Evolutionary conservation across 2,329 filamentous ascomycete species (phyloP).

Genomic region (Colletotrichum sublineola): DNA sequence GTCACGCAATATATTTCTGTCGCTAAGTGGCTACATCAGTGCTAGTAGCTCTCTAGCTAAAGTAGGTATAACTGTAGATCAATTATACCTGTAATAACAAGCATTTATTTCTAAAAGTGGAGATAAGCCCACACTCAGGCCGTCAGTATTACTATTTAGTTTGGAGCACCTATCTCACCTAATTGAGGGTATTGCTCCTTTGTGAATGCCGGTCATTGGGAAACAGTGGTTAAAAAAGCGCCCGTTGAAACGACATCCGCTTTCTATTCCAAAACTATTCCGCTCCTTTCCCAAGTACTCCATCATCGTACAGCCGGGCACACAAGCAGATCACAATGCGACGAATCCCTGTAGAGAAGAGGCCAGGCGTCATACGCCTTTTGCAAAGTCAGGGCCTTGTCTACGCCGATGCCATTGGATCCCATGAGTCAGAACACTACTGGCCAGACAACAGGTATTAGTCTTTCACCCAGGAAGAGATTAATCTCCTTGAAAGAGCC

Average conservation of each 20-base stretch:
- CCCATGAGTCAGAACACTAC: neutral
- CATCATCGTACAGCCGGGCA: neutral
- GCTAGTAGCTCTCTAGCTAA: neutral
- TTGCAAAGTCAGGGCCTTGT: conserved; percentile 13
- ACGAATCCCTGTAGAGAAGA: neutral
- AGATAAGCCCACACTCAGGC: too few relatives aligned
- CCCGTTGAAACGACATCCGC: neutral
- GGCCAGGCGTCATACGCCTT: neutral
- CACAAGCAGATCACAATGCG: neutral
- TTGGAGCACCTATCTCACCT: neutral
- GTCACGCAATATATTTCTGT: neutral
- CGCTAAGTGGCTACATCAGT: neutral
- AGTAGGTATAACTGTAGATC: too few relatives aligned
- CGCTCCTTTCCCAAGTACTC: neutral
- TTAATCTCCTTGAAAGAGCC: conserved; percentile 8
- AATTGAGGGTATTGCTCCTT: neutral
- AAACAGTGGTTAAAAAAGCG: neutral
- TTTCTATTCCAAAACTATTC: neutral
- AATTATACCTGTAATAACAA: too few relatives aligned
- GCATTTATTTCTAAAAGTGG: too few relatives aligned
- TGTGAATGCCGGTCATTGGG: neutral
- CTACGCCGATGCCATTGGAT: neutral
- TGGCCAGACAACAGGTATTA: conserved; percentile 30
- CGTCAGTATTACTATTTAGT: neutral
- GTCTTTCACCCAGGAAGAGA: conserved; percentile 13